Evolutionary conservation across 768 basidiomycete species (phyloP), one percentile per base, ranked within the genome.

Genomic region (Holtermanniella nyarrowii): DNA sequence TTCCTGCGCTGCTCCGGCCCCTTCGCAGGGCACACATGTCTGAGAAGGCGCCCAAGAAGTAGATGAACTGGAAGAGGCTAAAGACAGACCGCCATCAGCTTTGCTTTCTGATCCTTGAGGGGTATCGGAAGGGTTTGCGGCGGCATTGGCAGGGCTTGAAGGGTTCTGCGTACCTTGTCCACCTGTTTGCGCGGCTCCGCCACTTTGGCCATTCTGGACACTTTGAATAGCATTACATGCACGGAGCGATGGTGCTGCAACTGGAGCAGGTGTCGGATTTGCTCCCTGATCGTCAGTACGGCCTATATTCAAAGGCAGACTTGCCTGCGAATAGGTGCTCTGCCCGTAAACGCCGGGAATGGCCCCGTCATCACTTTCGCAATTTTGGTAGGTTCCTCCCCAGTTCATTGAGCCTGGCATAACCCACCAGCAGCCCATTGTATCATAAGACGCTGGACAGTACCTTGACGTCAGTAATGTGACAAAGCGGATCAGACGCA

Each of bases 361-460:
- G 49, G 52, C 50, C 10, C 61, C 59, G 43, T 58, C 56, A 24
- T 63, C 62, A 14, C 42, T 52, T 41, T 53, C 40, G 37, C 66
- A 68, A 49, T 63, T 51, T 42, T 61, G 59, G 52, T 54, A 68
- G 12, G 49, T 53, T 2, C 59, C 58, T 23, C 55, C 52, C 43
- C 50, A 50, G 1, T 62, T 60, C 13, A 67, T 53, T 2, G 52
- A 48, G n/a, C 61, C 51, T 1, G 53, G 55, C 7, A 59, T 60
- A 16, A 62, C 26, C 51, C 55, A 62, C 24, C 53, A 67, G 46
- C 66, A 68, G 16, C 66, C 66, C 42, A 57, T 53, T 20, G 60
- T 50, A 52, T 60, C 61, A 42, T 57, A 68, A 2, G 45, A 43
- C 5, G 55, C 55, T 0, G 66, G 66, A 45, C 66, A 68, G 56